Base-by-base conservation (phyloP, 108 stramenopile species). In the Cyclotella sp. region DNA sequence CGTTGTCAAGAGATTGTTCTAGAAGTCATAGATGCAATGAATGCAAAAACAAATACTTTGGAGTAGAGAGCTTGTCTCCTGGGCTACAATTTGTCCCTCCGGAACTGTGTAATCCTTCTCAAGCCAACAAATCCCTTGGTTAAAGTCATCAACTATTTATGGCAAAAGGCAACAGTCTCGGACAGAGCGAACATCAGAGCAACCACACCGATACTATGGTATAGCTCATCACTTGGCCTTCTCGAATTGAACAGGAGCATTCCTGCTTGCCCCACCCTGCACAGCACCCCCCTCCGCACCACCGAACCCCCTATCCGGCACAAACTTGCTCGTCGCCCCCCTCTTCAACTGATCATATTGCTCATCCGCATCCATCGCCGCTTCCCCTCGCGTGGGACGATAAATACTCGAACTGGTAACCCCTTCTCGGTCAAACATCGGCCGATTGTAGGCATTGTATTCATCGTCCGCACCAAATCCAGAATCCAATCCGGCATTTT, bases 391-490 rank as follows among this genome's bases (percentile, higher is more conserved):
- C 9, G 93, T 96, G 6, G 99, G 97, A 19, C 96, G 73, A 79
- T 99, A 99, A 64, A 99, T 98, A 57, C 90, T 90, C 30, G 86
- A 79, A 46, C 91, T 92, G 4, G 90, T 79, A 8, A 89, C 96
- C 6, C 92, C 94, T 67, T 92, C 85, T 16, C 95, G 82, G 79
- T 93, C 95, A 78, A 98, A 96, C 84, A 98, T 76, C 15, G 99
- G 97, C 78, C 95, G 93, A 46, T 83, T 84, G 81, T 98, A 99
- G 13, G 92, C 85, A 76, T 97, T 97, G 89, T 99, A 98, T 28
- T 98, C 99, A 67, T 97, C 98, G n/a, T 98, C 98, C 6, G 85
- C 93, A 5, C 99, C 99, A 86, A 99, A 98, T 27, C 98, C 98
- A 53, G 92, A 84, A 67, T 95, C 95, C 89, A 98, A 85, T 39